Percentiles rank a stretch among this genome's conserved stretches.
Conservation (phyloP, 306 rosid genomes). For the Nissolia schottii region DNA sequence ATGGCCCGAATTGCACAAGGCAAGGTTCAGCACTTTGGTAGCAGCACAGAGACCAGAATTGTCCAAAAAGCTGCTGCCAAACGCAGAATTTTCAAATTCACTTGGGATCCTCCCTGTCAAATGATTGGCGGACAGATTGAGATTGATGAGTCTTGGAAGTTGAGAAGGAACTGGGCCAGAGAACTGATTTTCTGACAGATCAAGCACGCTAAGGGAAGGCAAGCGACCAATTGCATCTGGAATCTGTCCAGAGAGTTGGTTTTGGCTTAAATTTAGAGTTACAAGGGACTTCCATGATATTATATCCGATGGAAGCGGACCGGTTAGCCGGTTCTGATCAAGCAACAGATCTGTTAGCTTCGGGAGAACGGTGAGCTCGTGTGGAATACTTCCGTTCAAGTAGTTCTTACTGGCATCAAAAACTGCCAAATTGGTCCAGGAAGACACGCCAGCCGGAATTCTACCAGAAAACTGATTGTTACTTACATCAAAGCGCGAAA, state of each 20-base stretch:
- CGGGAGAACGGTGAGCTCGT: constrained; percentile 39
- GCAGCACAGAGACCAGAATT: constrained; percentile 47
- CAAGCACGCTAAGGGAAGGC: constrained; percentile 30
- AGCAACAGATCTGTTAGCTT: constrained; percentile 26
- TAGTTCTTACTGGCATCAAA: constrained; percentile 42
- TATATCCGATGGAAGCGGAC: constrained; percentile 30
- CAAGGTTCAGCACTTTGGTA: constrained; percentile 12
- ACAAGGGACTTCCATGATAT: constrained; percentile 33
- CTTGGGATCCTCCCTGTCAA: constrained; percentile 41
- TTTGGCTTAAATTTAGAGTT: constrained; percentile 30
- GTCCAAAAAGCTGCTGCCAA: constrained; percentile 46
- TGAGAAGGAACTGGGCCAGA: constrained; percentile 45
- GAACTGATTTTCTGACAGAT: constrained; percentile 52
- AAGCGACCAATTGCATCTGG: constrained; percentile 33
- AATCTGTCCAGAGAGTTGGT: constrained; percentile 41
- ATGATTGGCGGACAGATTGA: constrained; percentile 30
- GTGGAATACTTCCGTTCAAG: constrained; percentile 43
- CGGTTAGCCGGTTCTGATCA: constrained; percentile 32
- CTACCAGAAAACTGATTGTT: constrained; percentile 41
- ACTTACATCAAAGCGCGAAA: constrained; percentile 30
- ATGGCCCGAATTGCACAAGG: constrained; percentile 22
- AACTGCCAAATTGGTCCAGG: constrained; percentile 31
- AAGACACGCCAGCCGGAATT: constrained; percentile 36
- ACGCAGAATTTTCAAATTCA: constrained; percentile 23
- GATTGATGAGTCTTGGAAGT: not conserved